Evolutionary conservation across 768 basidiomycete species (phyloP).

Genomic region (Zangia roseola): DNA sequence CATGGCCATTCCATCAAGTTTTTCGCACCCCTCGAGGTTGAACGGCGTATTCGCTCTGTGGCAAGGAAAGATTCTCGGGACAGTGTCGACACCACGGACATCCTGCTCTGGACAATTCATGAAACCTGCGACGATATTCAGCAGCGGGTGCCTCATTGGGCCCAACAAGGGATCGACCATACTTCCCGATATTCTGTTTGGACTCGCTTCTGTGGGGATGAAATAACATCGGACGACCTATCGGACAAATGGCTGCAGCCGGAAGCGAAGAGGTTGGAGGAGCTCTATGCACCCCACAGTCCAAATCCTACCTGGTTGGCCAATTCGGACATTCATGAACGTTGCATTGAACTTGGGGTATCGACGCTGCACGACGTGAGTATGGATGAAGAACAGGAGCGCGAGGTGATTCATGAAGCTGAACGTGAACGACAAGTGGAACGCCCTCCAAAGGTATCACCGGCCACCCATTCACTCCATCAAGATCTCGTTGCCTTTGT

Average conservation of each 20-base stretch:
- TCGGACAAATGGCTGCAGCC: constrained; percentile 37
- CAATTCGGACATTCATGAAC: background rate
- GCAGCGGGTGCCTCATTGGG: constrained; percentile 41
- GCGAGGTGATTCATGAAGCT: constrained; percentile 42
- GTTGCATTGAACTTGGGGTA: constrained; percentile 9
- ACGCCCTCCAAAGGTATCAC: constrained; percentile 27
- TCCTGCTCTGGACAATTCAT: constrained; percentile 44
- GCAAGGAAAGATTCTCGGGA: constrained; percentile 4
- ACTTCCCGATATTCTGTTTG: constrained; percentile 25
- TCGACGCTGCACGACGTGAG: background rate
- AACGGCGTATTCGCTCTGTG: constrained; percentile 34
- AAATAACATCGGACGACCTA: constrained; percentile 3
- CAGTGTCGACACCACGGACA: constrained; percentile 24
- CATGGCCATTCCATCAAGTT: constrained; percentile 47
- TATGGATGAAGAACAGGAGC: constrained; percentile 35
- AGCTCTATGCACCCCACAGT: constrained; percentile 29
- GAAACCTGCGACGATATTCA: constrained; percentile 45
- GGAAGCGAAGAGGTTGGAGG: constrained; percentile 38
- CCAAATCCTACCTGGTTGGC: background rate
- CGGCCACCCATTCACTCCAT: constrained; percentile 20
- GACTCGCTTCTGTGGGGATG: constrained; percentile 11
- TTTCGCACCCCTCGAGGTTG: constrained; percentile 46
- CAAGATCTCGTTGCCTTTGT: constrained; percentile 22
- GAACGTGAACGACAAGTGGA: constrained; percentile 39
- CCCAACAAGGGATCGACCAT: constrained; percentile 42